Conservation (phyloP, 208 protist genomes). For the Leishmania braziliensis region DNA sequence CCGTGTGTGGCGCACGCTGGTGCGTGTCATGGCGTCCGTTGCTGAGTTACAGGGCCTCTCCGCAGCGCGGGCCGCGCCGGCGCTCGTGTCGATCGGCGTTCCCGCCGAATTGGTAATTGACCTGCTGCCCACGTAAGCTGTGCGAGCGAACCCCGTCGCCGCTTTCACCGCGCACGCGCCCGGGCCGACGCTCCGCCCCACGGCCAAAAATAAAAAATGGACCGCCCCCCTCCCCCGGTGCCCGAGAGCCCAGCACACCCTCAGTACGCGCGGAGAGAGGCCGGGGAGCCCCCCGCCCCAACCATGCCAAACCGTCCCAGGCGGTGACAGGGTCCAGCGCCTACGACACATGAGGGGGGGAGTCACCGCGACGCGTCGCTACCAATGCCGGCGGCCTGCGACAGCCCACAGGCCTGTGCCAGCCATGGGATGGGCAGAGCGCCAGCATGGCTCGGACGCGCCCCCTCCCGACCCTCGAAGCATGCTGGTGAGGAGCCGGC, state of each 20-base stretch:
- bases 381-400: background rate
- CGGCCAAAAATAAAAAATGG: background rate
- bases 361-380: no score
- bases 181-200: background rate
- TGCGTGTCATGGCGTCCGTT: slow-evolving; percentile 23
- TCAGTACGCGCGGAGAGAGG: background rate
- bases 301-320: background rate
- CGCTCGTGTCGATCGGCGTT: slow-evolving; percentile 38
- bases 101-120: slow-evolving; percentile 36
- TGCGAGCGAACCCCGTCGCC: background rate
- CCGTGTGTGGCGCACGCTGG: slow-evolving; percentile 28
- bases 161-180: background rate
- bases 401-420: background rate
- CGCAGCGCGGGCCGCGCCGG: slow-evolving; percentile 35
- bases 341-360: no score
- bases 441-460: no score
- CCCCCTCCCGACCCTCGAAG: background rate
- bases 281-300: background rate
- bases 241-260: background rate
- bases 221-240: no score
- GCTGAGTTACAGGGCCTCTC: slow-evolving; percentile 27
- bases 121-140: slow-evolving; percentile 26
- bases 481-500: no score
- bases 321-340: background rate
- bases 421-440: no score